Evolutionary conservation across 1,284 basidiomycete species (phyloP), one percentile per base, ranked within the genome.

Genomic region (Phellinidium pouzarii): DNA sequence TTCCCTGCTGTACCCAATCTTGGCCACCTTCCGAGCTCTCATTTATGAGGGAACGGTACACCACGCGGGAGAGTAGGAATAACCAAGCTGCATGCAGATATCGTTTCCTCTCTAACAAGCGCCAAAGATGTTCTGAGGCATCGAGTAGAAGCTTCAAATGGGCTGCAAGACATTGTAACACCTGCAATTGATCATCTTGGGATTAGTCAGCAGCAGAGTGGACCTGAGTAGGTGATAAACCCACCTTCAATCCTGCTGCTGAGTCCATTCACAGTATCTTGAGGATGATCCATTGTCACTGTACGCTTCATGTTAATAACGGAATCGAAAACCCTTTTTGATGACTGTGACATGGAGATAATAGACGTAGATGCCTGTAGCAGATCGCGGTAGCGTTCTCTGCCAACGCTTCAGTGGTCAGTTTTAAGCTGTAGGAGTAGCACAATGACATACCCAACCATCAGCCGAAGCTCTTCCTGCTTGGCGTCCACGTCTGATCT

Each of bases 311-410:
- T 78, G 54, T 86, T 83, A 36, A 77, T 71, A 36, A 90, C 62
- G 4, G 80, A 77, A 31, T 75, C 69, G 44, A 78, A 64, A 8
- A 89, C 85, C 58, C 73, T 75, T 50, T 74, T 71, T 4, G 87
- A 84, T 7, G 87, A 85, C 34, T 73, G 66, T 8, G 84, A 74
- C 58, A 91, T 84, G 47, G 80, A 76, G 27, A 91, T 86, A 48
- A 94, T 94, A 7, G 91, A 91, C 0, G 89, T 82, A 0, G 93
- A 94, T 0, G 93, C 91, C 61, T 93, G 87, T 17, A 97, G 74
- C 20, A 96, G 77, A 68, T 97, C 94, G 48, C 94, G 84, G 69
- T 97, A 96, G 58, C 93, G 84, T 76, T 95, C 93, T 67, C 93
- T 94, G 68, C 67, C n/a, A 22, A 25, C 64, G 78, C 81, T 83